Conservation (phyloP, 1,139 yeast species). For the Suhomyces kunorum region DNA sequence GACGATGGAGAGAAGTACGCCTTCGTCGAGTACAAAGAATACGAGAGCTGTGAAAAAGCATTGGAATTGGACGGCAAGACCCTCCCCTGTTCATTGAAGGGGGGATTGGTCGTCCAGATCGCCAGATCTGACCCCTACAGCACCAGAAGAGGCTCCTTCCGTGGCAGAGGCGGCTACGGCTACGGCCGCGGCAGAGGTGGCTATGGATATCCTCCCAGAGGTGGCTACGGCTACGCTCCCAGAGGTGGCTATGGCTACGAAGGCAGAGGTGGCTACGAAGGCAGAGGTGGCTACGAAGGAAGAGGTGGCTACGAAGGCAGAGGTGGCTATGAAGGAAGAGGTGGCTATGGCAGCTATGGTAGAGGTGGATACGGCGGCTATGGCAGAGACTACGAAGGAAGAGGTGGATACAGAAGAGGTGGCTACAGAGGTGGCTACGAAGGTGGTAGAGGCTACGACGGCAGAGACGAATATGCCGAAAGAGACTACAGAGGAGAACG, state of each 20-base stretch:
- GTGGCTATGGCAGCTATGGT: conserved; percentile 19
- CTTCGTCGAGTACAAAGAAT: conserved; percentile 66
- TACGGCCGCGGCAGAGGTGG: conserved; percentile 19
- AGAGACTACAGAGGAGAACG: conserved; percentile 19
- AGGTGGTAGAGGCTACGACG: conserved; percentile 6
- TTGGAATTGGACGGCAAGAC: conserved; percentile 51
- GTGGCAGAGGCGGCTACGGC: conserved; percentile 23
- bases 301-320: conserved; percentile 19
- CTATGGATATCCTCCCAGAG: conserved; percentile 19
- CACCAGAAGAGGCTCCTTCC: conserved; percentile 32
- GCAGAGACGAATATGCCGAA: conserved; percentile 15
- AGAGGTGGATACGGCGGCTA: conserved; percentile 16
- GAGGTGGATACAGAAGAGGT: conserved; percentile 13
- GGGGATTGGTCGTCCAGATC: conserved; percentile 54
- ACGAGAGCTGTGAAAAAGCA: conserved; percentile 64
- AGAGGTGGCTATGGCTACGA: conserved; percentile 17
- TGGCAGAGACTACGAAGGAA: conserved; percentile 10
- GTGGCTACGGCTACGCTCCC: conserved; percentile 25
- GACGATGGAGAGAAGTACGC: conserved; percentile 68
- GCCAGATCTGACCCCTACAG: conserved; percentile 59
- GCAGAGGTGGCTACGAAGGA: conserved; percentile 12
- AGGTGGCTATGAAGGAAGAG: conserved; percentile 14
- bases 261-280: conserved; percentile 18
- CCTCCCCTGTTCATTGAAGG: conserved; percentile 39
- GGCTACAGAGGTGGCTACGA: conserved; percentile 6